Base-by-base conservation (phyloP, 2,329 filamentous ascomycete genomes). In the Botrytis hyacinthi region DNA sequence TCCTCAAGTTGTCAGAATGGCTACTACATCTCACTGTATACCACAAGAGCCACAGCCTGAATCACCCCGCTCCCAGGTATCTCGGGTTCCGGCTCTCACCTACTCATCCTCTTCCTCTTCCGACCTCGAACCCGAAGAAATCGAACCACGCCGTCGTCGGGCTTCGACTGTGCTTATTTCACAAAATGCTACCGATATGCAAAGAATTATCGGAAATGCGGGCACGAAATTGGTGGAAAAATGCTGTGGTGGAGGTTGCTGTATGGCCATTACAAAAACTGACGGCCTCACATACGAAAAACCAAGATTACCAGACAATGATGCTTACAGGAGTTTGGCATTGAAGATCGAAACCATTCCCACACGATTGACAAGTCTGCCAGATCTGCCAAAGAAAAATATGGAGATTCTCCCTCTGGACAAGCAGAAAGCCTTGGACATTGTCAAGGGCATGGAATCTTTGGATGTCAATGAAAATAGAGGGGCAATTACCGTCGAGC, bases 281-380 rank as follows among this genome's bases (percentile, higher is more conserved):
- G 81, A 84, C 3, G 84, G 83, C 46, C 75, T 88, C 63, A 83
- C 87, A 59, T 89, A 86, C 73, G 88, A 90, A 78, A 80, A 80
- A 10, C 81, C 91, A 32, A 79, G 84, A 26, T 80, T 89, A 3
- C 95, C 95, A 1, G 90, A 96, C 81, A 98, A 97, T 79, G 88
- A 91, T 74, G 96, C 96, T 26, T 99, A 93, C 84, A 87, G 89
- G 73, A 93, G 91, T 74, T 87, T 99, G 67, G 86, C 90, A 70
- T 87, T 98, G 77, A 92, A 91, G 78, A 87, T 98, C 74, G 90
- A 90, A 73, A 87, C 90, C 46, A 89, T 98, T 71, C 92, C 91
- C 9, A 93, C 90, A 68, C 85, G 87, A 29, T 85, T 98, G 75
- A 93, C 91, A 59, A 91, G 90, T 77, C 84, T 95, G 37, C 86